Base-by-base conservation (phyloP, 1,284 basidiomycete species). In the Trichosporon faecale region DNA sequence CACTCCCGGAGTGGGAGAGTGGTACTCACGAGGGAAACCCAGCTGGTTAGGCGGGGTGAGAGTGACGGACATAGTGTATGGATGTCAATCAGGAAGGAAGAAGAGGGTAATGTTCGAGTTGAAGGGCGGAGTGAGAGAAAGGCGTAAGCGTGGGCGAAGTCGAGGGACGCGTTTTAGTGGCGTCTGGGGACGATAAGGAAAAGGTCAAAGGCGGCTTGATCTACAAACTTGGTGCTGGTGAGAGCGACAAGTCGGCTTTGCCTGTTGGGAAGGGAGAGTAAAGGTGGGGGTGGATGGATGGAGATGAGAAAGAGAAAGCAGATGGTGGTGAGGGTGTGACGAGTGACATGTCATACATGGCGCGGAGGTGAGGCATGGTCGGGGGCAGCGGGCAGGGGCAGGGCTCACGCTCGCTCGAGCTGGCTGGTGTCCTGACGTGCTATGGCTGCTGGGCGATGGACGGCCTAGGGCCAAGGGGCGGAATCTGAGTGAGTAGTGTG, bases 11-110 rank as follows among this genome's bases (percentile, higher is more conserved):
- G 8, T 11, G 21, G 49, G 21, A 52, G n/a, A 25, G 21, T 52
- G 49, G 1, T 12, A 84, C 86, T 80, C 70, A 88, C 87, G 84
- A 68, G 84, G 84, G 76, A 88, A 88, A 72, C 86, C 86, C 70
- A 88, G 83, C 79, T 86, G 85, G 71, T 78, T 78, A 63, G 83
- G 80, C 31, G 87, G 87, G 67, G 80, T 82, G 67, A 88, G 83
- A 60, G 82, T 80, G 75, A 85, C 85, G 21, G 85, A 85, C 85
- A 85, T 85, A 27, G 68, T 57, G 69, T 29, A 25, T 46, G 64
- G 40, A 65, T 67, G 66, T 61, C 57, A 61, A 61, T 31, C 57
- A 31, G 57, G 18, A 61, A 61, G 16, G 27, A 31, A n/a, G 27
- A 31, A 60, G 27, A 16, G 27, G 5, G 29, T 31, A 61, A 61